These are phyloP conservation scores for Fraxinus cuspidata DNA, from an alignment of 257 asterid species.

Conservation along the genomic window DNA sequence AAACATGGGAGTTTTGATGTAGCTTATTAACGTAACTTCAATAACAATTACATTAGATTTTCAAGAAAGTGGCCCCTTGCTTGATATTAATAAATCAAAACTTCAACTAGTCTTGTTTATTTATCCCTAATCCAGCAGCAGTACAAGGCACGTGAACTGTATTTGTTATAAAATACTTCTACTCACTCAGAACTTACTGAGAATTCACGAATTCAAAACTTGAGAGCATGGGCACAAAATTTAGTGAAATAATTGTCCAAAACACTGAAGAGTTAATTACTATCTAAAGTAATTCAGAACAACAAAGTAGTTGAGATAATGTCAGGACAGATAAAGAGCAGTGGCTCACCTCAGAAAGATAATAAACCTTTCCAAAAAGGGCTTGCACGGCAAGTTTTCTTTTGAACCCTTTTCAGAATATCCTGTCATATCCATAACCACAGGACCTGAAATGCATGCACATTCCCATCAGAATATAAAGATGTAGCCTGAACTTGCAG, in stretches of 20 bases:
- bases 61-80: not conserved
- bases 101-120: not conserved
- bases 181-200: not conserved
- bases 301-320: constrained; percentile 10
- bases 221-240: not conserved
- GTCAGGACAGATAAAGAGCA: constrained; percentile 4
- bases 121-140: not conserved
- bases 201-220: not conserved
- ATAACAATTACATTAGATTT: not conserved
- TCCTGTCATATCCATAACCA: constrained; percentile 79
- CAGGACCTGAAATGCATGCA: constrained; percentile 73
- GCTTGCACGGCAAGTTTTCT: constrained; percentile 88
- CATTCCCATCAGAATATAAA: constrained; percentile 21
- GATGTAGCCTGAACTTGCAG: not conserved
- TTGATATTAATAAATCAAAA: not conserved
- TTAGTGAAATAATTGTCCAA: not conserved
- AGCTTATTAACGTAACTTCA: not conserved
- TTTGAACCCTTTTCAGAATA: constrained; percentile 86
- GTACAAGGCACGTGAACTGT: not conserved
- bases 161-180: not conserved
- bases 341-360: constrained; percentile 72
- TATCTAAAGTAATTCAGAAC: not conserved
- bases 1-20: not conserved
- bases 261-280: not conserved
- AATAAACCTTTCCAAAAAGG: constrained; percentile 84